Base-by-base conservation (phyloP, 345 rosid species). In the Gossypium bickii region DNA sequence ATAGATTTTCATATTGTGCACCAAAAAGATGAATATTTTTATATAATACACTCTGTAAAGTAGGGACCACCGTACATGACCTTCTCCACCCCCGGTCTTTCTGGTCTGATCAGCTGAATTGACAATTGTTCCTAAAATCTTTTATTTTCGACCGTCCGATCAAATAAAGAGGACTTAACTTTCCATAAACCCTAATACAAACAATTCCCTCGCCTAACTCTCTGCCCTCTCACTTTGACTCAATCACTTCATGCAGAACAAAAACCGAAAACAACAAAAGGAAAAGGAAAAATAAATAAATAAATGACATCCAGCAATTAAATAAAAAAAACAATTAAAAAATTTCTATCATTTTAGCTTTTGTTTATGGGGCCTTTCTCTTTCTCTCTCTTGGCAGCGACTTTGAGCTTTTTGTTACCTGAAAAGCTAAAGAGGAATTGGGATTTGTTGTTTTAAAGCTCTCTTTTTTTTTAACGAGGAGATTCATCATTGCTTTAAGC, bases 131-230 rank as follows among this genome's bases (percentile, higher is more conserved):
- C 1, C 22, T 62, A 15, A 16, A 34, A 55, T n/a, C 3, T 29
- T 80, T 65, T 51, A 55, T 76, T 73, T 7, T 73, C 41, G 48
- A 78, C 90, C 92, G 87, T 85, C 69, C 1, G 92, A 85, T 88
- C 74, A 61, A 71, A 5, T 34, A 4, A 58, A 47, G 5, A 58
- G 11, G 0, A 16, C 3, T 57, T 22, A n/a, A 5, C n/a, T 17
- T 53, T 53, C 57, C 22, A 7, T 17, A 53, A 53, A 17, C 57
- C 3, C 55, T 15, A 51, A 51, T 51, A 13, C 55, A 51, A 15
- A 51, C 56, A 51, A 51, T 51, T 51, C n/a, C 55, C 70, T 75
- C 62, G 5, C 71, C 74, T 7, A 41, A 25, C 11, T 4, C 55
- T 7, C 79, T 62, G 68, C 48, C 51, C 74, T 20, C 62, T 45